Conservation (phyloP, 2,329 filamentous ascomycete species). For the Cladosporium oxysporum region DNA sequence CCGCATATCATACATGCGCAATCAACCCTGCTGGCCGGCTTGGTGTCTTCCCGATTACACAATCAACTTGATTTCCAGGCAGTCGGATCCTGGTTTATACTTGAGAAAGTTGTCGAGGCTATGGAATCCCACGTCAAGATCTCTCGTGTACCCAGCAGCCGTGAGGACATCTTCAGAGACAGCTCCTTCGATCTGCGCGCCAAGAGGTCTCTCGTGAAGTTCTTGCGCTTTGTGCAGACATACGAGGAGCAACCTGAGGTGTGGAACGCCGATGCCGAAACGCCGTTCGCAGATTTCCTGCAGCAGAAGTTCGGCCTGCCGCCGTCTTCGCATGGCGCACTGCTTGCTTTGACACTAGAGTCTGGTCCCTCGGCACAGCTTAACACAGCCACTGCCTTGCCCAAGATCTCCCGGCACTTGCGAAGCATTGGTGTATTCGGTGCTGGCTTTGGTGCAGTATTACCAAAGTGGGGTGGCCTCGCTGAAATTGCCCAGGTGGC, state of each 20-base stretch:
- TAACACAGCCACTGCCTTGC: conserved; percentile 68
- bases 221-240: conserved; percentile 81
- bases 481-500: conserved; percentile 89
- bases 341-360: conserved; percentile 73
- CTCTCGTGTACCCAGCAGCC: conserved; percentile 75
- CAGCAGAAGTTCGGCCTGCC: conserved; percentile 58
- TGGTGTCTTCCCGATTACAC: conserved; percentile 88
- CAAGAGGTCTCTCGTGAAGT: conserved; percentile 89
- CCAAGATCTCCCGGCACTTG: conserved; percentile 75
- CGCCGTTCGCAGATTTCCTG: conserved; percentile 61
- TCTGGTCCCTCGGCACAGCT: conserved; percentile 57
- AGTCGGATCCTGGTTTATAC: conserved; percentile 89
- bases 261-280: conserved; percentile 61
- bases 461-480: conserved; percentile 89
- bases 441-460: conserved; percentile 82
- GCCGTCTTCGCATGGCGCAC: conserved; percentile 62
- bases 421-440: conserved; percentile 86
- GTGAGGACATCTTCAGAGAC: conserved; percentile 88
- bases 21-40: conserved; percentile 72
- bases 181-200: conserved; percentile 73
- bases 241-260: conserved; percentile 62
- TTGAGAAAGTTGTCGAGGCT: conserved; percentile 35
- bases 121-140: conserved; percentile 11
- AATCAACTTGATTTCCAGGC: conserved; percentile 90
- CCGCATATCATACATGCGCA: conserved; percentile 85